A percentile compares a stretch with the other conserved stretches of the same genome.
These are phyloP conservation scores for Hericium rajendrae DNA, from an alignment of 768 basidiomycete species.

Conservation along the genomic window DNA sequence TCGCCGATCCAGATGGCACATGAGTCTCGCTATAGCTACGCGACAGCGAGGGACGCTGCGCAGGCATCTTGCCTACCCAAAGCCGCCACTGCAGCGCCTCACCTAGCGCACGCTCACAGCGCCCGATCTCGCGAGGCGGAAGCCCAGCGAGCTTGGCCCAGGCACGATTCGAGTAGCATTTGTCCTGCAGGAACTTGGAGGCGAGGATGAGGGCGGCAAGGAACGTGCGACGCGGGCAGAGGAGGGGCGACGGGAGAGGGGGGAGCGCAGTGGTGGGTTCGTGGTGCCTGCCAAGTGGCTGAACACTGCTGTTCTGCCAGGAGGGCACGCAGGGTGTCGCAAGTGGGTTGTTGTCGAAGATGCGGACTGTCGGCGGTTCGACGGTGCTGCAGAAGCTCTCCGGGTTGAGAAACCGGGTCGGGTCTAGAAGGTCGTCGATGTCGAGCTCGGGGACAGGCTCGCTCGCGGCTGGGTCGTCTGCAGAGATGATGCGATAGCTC, in stretches of 20 bases:
- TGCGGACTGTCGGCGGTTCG: conserved; percentile 7
- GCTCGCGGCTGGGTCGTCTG: conserved; percentile 21
- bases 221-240: conserved; percentile 85
- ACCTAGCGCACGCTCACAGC: conserved; percentile 77
- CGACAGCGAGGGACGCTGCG: conserved; percentile 3
- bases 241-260: conserved; percentile 64
- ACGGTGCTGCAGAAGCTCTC: conserved; percentile 1
- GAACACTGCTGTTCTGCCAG: background rate
- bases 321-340: conserved; percentile 1
- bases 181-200: conserved; percentile 88
- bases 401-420: background rate
- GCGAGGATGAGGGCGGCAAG: conserved; percentile 83
- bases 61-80: conserved; percentile 69
- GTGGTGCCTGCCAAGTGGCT: conserved; percentile 3
- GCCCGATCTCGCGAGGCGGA: conserved; percentile 74
- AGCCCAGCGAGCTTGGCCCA: conserved; percentile 94
- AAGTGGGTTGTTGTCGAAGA: conserved; percentile 5
- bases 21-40: conserved; percentile 10
- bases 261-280: conserved; percentile 17
- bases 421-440: conserved; percentile 8
- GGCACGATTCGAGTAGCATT: conserved; percentile 86
- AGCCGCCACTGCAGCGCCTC: conserved; percentile 85
- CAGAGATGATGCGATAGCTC: conserved; percentile 32
- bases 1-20: background rate
- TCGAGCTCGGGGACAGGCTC: conserved; percentile 32